A percentile compares a stretch with the other conserved stretches of the same genome.
These are phyloP conservation scores for Allomyces arbusculus DNA, from an alignment of 192 early-diverging fungal species.

Conservation along the genomic window DNA sequence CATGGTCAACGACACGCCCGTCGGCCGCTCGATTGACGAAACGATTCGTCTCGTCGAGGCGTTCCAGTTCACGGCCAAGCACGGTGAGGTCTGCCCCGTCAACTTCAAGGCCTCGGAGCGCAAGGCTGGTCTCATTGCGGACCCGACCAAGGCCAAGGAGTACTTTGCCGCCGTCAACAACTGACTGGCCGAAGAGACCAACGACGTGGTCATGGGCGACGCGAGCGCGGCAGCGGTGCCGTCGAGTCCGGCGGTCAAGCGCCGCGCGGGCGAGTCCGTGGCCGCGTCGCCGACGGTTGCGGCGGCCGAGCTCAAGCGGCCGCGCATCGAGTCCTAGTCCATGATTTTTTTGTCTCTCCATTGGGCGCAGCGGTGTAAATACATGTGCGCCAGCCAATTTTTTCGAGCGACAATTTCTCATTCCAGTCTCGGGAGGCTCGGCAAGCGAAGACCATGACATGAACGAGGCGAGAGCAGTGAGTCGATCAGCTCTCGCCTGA, in stretches of 20 bases:
- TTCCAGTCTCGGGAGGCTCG: no score
- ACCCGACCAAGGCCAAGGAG: slow-evolving; percentile 35
- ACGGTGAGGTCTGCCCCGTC: slow-evolving; percentile 56
- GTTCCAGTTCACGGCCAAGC: slow-evolving; percentile 74
- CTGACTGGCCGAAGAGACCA: background rate
- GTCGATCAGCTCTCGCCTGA: no score
- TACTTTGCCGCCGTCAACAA: slow-evolving; percentile 34
- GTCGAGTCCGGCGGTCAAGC: background rate
- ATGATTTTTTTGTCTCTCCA: no score
- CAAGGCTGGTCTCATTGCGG: slow-evolving; percentile 45
- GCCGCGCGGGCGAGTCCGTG: background rate
- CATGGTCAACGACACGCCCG: slow-evolving; percentile 75
- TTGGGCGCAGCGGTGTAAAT: no score
- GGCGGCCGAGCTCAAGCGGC: no score
- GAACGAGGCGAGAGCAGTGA: no score
- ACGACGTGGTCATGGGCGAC: background rate
- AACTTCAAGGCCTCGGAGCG: slow-evolving; percentile 57
- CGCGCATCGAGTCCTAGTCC: no score
- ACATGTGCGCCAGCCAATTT: no score
- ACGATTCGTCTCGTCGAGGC: slow-evolving; percentile 73
- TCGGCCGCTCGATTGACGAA: slow-evolving; percentile 74
- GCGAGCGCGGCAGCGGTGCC: background rate
- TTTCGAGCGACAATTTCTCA: no score
- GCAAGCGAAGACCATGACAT: no score
- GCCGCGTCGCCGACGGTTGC: no score